Base-by-base conservation (phyloP, 2,329 filamentous ascomycete species). In the Drechslera avenae region DNA sequence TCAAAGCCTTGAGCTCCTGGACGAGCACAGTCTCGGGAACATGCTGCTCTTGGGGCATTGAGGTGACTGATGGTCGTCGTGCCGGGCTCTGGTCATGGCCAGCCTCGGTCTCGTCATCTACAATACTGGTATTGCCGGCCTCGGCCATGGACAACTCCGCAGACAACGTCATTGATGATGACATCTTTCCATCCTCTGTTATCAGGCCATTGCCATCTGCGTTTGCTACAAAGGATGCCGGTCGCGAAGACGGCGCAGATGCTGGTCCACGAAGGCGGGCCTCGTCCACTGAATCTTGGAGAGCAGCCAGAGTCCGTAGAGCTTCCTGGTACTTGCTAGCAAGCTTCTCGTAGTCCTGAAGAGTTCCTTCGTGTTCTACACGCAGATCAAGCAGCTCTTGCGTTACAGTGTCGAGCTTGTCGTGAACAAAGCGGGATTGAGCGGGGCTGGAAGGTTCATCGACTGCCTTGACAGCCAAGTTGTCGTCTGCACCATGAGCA, bases 121-220 rank as follows among this genome's bases (percentile, higher is more conserved):
- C 52, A 34, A 59, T 57, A 39, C 57, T 65, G 44, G 62, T 63
- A 66, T 69, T 72, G 64, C 60, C 73, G 69, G 88, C 90, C 68
- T 89, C 89, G 79, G 85, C 90, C 73, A 88, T 96, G 68, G 90
- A 96, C 73, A 96, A 83, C 78, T 97, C 94, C 77, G 91, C 94
- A 61, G 91, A 97, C 63, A 97, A 87, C 68, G 91, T 96, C 74
- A 88, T 91, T 78, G 91, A 92, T 68, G 89, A 92, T 75, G 89
- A 90, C 69, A 79, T 81, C 76, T 85, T 85, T 74, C 79, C 78
- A 81, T 78, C 81, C 78, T 86, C 83, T 77, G 87, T 56, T 52
- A 63, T 91, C 72, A 84, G 78, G 70, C 86, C 87, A 76, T 83
- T 87, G 67, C 86, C 84, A 76, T 85, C 86, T 66, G 81, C 79